A percentile compares a stretch with the other conserved stretches of the same genome.
These are phyloP conservation scores for Diophrys appendiculata DNA, from an alignment of 73 alveolate species.

Conservation along the genomic window DNA sequence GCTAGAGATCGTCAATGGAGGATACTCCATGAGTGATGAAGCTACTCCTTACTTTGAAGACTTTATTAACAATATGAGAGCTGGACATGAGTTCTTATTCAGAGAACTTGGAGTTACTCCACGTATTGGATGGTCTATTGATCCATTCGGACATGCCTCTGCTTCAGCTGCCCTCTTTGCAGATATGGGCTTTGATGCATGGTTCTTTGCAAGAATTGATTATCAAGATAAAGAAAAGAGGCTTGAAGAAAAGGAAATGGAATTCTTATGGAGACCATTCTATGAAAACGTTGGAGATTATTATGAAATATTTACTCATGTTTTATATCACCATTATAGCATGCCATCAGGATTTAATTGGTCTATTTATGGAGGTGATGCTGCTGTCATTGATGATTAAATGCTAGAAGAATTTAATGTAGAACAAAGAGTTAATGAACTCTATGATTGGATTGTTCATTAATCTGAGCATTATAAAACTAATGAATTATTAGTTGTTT, in stretches of 20 bases:
- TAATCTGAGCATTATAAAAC: conserved; percentile 44
- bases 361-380: conserved; percentile 29
- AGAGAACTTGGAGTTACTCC: conserved; percentile 48
- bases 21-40: conserved; percentile 93
- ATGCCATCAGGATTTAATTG: conserved; percentile 41
- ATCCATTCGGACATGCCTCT: conserved; percentile 92
- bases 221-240: conserved; percentile 78
- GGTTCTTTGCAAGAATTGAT: conserved; percentile 93
- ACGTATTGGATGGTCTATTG: conserved; percentile 93
- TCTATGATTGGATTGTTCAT: conserved; percentile 22
- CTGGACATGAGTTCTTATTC: conserved; percentile 64
- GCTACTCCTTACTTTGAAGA: conserved; percentile 87
- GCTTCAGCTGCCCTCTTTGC: conserved; percentile 85
- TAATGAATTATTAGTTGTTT: conserved; percentile 60
- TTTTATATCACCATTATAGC: conserved; percentile 45
- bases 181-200: conserved; percentile 93
- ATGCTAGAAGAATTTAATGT: conserved; percentile 63
- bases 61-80: conserved; percentile 73
- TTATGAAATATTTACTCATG: conserved; percentile 56
- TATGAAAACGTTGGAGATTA: conserved; percentile 37
- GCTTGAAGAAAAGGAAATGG: conserved; percentile 70
- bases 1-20: conserved; percentile 87
- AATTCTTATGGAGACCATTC: conserved; percentile 85
- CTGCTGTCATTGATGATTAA: conserved; percentile 39
- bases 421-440: conserved; percentile 51